Base-by-base conservation (phyloP, 345 rosid species). In the Tarenaya hassleriana region DNA sequence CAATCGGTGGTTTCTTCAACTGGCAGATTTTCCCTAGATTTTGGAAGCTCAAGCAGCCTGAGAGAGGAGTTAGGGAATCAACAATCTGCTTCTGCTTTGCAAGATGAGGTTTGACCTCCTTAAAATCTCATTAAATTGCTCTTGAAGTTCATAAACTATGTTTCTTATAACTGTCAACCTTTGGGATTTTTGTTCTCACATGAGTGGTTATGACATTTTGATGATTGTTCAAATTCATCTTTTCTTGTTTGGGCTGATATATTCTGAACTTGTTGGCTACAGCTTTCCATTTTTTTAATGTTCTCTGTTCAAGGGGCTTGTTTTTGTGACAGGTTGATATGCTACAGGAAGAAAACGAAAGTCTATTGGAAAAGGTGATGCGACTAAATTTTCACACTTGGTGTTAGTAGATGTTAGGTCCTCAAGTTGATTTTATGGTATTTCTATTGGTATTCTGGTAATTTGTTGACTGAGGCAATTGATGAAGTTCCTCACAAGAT, bases 261-360 rank as follows among this genome's bases (percentile, higher is more conserved):
- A 19, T 51, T 51, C 1, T 15, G 4, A 27, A 43, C 43, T 47
- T 55, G 29, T 49, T 47, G 7, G n/a, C 19, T 35, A 31, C 42
- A 46, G 52, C 19, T 16, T 41, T 39, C 19, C 54, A 20, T 41
- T n/a, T 27, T 46, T 17, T 34, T 65, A 4, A 39, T 0, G 16
- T 47, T 34, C 55, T 24, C 55, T n/a, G 20, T 34, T 47, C n/a
- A 70, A 42, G 15, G 42, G 19, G 29, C 60, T 18, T 48, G 9
- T 56, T 59, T 62, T 61, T 47, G 42, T 70, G 73, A 65, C 92
- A 88, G 95, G 73, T 81, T 71, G 85, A 82, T 73, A 77, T 85
- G 81, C 69, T 85, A 46, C 88, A 75, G 10, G 88, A 76, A 61
- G 83, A 85, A 63, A 82, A 82, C 69, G 89, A 77, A 56, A 61